Conservation (phyloP, 2,329 filamentous ascomycete genomes). For the Neopestalotiopsis sp. region DNA sequence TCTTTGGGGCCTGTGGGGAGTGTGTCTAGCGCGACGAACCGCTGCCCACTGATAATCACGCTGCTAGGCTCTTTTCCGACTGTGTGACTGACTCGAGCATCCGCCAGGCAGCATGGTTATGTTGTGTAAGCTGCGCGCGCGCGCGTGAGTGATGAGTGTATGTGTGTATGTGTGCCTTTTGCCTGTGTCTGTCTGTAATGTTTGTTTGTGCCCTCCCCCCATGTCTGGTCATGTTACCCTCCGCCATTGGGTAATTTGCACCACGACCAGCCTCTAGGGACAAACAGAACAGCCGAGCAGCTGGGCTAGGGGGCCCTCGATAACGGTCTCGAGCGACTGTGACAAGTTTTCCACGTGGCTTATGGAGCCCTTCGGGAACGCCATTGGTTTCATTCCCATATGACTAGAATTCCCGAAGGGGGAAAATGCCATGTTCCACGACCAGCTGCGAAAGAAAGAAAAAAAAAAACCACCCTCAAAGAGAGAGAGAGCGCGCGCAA, state of each 20-base stretch:
- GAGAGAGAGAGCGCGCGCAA: too few relatives aligned
- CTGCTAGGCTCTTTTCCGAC: background rate
- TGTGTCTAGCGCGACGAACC: background rate
- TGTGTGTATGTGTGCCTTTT: too few relatives aligned
- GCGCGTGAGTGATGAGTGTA: too few relatives aligned
- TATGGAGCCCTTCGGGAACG: conserved; percentile 16
- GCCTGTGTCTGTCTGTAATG: too few relatives aligned
- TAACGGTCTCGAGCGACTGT: conserved; percentile 11
- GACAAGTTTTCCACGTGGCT: conserved; percentile 15
- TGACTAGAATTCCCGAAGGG: background rate
- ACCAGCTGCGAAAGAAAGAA: background rate
- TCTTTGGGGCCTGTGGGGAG: background rate
- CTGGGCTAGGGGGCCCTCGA: background rate
- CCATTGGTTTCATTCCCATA: conserved; percentile 6
- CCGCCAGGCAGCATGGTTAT: background rate
- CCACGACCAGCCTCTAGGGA: background rate
- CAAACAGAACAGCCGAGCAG: background rate
- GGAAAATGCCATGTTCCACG: background rate
- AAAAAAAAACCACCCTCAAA: too few relatives aligned
- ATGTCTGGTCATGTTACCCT: too few relatives aligned
- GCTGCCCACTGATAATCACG: conserved; percentile 6
- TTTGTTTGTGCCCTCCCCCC: too few relatives aligned
- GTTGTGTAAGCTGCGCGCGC: too few relatives aligned
- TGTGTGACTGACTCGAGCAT: conserved; percentile 11
- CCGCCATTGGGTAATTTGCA: background rate